These are phyloP conservation scores for Clitoria ternatea DNA, from an alignment of 306 rosid species.

Conservation along the genomic window DNA sequence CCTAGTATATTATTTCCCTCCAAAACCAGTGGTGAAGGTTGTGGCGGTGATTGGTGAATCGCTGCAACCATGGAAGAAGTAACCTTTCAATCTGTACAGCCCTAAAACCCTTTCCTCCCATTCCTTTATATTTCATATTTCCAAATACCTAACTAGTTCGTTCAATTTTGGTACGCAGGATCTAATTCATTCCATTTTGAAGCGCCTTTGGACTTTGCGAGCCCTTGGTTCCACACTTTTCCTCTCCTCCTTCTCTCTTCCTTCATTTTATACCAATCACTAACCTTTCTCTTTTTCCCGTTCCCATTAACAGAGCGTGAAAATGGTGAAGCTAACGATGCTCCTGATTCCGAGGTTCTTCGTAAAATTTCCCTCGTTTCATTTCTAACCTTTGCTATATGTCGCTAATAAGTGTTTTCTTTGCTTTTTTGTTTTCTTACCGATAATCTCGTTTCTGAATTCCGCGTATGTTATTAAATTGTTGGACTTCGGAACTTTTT, in stretches of 20 bases:
- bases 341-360: conserved; percentile 55
- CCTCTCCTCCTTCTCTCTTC: background rate
- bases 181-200: conserved; percentile 67
- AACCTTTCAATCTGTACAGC: conserved; percentile 52
- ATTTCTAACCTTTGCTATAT: background rate
- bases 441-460: background rate
- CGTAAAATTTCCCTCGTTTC: background rate
- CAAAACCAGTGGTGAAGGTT: background rate
- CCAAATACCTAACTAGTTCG: background rate
- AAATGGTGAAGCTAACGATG: conserved; percentile 35
- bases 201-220: conserved; percentile 66
- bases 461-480: background rate
- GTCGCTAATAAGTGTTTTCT: background rate
- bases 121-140: background rate
- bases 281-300: background rate
- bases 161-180: conserved; percentile 37
- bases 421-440: background rate
- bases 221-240: conserved; percentile 44
- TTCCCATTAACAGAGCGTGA: conserved; percentile 59
- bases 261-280: background rate
- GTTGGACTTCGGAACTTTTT: background rate
- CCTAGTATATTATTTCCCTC: background rate
- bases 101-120: background rate
- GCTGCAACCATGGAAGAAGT: conserved; percentile 42
- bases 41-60: conserved; percentile 3